Percentiles rank a stretch among this genome's conserved stretches.
These are phyloP conservation scores for Aphanomyces invadans DNA, from an alignment of 352 stramenopile species.

Conservation along the genomic window DNA sequence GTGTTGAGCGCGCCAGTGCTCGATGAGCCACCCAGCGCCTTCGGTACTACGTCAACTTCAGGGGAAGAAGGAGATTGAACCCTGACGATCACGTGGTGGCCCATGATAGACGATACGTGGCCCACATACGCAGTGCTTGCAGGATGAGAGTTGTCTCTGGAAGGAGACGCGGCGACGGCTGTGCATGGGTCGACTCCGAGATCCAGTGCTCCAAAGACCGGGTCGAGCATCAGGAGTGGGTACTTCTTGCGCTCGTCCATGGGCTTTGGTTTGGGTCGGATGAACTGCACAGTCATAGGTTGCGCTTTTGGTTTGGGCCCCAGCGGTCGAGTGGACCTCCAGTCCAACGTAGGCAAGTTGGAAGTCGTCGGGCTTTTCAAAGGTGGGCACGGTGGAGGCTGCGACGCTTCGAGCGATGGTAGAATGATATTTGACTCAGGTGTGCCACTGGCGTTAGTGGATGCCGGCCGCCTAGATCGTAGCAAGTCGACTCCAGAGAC, in stretches of 20 bases:
- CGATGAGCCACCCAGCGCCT: background rate
- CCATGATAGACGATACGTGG: background rate
- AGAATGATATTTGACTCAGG: background rate
- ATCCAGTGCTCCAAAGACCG: conserved; percentile 17
- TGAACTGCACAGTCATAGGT: background rate
- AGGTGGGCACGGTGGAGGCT: background rate
- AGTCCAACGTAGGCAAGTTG: background rate
- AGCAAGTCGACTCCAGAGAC: background rate
- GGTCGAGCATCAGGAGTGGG: conserved; percentile 23
- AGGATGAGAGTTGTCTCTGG: background rate
- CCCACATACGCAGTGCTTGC: background rate
- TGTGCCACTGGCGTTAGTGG: background rate
- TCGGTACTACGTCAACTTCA: background rate
- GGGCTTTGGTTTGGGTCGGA: conserved; percentile 10
- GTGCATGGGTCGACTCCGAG: conserved; percentile 16
- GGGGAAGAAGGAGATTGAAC: background rate
- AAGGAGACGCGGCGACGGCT: background rate
- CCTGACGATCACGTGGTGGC: conserved; percentile 11
- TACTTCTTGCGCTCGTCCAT: conserved; percentile 13
- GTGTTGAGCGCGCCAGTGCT: background rate
- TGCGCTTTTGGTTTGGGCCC: background rate
- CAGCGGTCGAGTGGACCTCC: conserved; percentile 1
- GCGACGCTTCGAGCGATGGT: background rate
- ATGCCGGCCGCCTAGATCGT: background rate
- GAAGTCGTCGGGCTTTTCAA: background rate